These are phyloP conservation scores for Psilocybe sp. DNA, from an alignment of 768 basidiomycete species.

Conservation along the genomic window DNA sequence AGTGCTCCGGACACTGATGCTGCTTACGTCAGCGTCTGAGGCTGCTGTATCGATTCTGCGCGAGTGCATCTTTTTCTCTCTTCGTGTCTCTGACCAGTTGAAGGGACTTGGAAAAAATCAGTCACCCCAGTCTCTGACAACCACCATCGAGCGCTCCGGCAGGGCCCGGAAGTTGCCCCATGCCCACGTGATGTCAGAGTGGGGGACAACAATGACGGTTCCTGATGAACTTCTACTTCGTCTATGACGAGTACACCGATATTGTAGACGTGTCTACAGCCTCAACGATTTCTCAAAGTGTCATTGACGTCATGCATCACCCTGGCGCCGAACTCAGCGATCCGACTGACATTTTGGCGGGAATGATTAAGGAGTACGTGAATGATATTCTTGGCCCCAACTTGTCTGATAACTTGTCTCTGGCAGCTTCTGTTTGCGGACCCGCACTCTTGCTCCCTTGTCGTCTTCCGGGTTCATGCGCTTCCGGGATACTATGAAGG, in stretches of 20 bases:
- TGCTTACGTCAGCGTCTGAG: no score
- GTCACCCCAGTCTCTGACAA: no score
- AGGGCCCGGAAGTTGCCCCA: no score
- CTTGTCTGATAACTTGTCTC: not conserved
- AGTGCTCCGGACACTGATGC: no score
- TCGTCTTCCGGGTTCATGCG: conserved; percentile 18
- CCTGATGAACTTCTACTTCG: conserved; percentile 48
- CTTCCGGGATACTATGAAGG: conserved; percentile 34
- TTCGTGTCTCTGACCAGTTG: no score
- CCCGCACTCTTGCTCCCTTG: conserved; percentile 5
- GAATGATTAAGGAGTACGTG: conserved; percentile 37
- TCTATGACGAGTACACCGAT: conserved; percentile 53
- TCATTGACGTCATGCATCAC: conserved; percentile 38
- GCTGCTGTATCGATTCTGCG: no score
- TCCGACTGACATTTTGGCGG: conserved; percentile 30
- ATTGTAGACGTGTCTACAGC: conserved; percentile 27
- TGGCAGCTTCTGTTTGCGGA: conserved; percentile 21
- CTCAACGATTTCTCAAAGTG: conserved; percentile 25
- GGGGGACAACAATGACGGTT: no score
- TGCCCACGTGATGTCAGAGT: no score
- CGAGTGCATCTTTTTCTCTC: no score
- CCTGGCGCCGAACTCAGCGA: conserved; percentile 24
- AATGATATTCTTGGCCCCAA: not conserved
- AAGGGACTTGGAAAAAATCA: no score
- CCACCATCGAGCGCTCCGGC: no score